Evolutionary conservation across 768 basidiomycete genomes (phyloP).

Genomic region (Suillus weaverae): DNA sequence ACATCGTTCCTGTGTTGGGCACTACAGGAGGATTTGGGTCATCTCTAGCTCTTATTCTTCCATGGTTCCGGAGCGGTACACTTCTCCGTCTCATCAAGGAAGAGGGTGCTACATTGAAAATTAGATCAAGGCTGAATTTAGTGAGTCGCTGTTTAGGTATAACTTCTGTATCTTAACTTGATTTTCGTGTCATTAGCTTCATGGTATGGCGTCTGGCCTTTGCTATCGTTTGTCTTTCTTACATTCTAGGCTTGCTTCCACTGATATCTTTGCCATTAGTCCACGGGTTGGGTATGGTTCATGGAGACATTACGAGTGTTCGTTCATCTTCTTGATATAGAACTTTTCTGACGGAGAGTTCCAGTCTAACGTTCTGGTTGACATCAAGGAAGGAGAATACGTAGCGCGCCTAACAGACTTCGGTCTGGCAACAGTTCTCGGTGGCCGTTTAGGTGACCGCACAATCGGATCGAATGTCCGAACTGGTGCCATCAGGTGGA

Average conservation of each 20-base stretch:
- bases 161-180: neutral
- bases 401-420: slow-evolving; percentile 45
- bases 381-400: slow-evolving; percentile 8
- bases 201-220: neutral
- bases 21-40: neutral
- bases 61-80: neutral
- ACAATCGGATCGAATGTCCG: too few relatives aligned
- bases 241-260: neutral
- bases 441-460: neutral
- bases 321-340: neutral
- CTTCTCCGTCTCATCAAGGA: neutral
- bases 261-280: slow-evolving; percentile 9
- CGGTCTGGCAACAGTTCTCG: slow-evolving; percentile 18
- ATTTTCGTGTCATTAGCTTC: slow-evolving; percentile 7
- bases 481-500: too few relatives aligned
- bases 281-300: slow-evolving; percentile 13
- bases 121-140: neutral
- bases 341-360: neutral
- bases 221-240: slow-evolving; percentile 13
- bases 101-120: neutral
- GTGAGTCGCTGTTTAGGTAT: neutral
- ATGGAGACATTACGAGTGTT: slow-evolving; percentile 19
- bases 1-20: neutral
- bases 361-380: slow-evolving; percentile 20
- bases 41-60: neutral